phyloP scores from a whole-genome alignment of 257 asterid genomes.

The Mitragyna speciosa region DNA sequence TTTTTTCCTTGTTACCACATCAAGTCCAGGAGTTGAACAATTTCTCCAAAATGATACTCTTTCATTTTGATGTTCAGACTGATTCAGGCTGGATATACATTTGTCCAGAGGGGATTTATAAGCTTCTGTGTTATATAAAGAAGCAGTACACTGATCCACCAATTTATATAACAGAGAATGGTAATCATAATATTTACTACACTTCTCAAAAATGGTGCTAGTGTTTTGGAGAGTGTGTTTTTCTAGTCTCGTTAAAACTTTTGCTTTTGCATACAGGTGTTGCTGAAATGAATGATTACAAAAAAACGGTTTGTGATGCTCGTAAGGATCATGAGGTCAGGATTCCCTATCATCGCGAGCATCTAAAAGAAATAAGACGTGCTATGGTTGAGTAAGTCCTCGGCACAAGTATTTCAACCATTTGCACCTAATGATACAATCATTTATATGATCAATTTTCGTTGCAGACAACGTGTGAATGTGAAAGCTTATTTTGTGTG shows the following conservation, averaged over 20 bases:
- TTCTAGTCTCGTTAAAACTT: neutral
- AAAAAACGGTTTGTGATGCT: neutral
- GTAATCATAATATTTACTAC: neutral
- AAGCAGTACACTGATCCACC: neutral
- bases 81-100: neutral
- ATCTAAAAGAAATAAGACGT: neutral
- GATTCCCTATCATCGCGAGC: neutral
- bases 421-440: neutral
- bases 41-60: too few species aligned
- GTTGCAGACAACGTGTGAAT: neutral
- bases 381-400: neutral
- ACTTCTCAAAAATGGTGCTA: neutral
- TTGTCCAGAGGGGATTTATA: neutral
- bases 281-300: neutral
- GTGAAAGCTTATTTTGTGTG: slow-evolving; percentile 8
- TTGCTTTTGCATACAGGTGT: neutral
- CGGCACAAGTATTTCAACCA: neutral
- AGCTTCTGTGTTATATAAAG: neutral
- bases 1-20: too few species aligned
- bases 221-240: too few species aligned
- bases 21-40: too few species aligned
- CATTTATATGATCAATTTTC: neutral
- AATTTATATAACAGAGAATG: neutral
- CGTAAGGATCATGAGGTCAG: neutral
- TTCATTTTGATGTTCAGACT: neutral